These are phyloP conservation scores for Pseudogymnoascus sp. DNA, from an alignment of 2,329 filamentous ascomycete genomes.

Conservation along the genomic window DNA sequence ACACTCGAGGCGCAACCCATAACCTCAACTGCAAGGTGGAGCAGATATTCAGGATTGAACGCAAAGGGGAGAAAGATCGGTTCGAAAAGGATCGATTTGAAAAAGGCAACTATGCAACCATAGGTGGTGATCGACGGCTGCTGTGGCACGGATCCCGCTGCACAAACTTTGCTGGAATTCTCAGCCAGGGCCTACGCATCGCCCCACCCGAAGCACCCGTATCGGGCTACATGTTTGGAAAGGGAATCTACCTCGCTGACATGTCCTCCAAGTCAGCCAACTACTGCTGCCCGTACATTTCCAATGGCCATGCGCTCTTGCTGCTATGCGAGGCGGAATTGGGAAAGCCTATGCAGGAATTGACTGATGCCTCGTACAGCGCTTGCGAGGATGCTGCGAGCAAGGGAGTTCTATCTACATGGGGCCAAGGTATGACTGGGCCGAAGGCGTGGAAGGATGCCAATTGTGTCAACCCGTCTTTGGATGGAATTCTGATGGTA, in stretches of 20 bases:
- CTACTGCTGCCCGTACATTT: slow-evolving; percentile 60
- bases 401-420: slow-evolving; percentile 58
- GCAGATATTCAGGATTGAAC: slow-evolving; percentile 77
- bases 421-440: slow-evolving; percentile 58
- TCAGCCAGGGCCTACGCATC: slow-evolving; percentile 82
- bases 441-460: slow-evolving; percentile 73
- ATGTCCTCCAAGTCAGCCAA: slow-evolving; percentile 76
- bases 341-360: slow-evolving; percentile 64
- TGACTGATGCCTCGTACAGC: slow-evolving; percentile 49
- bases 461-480: slow-evolving; percentile 51
- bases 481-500: slow-evolving; percentile 66
- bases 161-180: slow-evolving; percentile 82
- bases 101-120: background rate
- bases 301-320: slow-evolving; percentile 64
- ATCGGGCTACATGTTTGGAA: slow-evolving; percentile 81
- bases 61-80: slow-evolving; percentile 57
- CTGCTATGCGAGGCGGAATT: slow-evolving; percentile 81
- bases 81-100: slow-evolving; percentile 52
- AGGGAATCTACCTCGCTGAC: slow-evolving; percentile 82
- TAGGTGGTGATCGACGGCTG: slow-evolving; percentile 57
- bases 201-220: slow-evolving; percentile 77
- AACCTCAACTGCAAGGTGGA: slow-evolving; percentile 51
- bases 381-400: slow-evolving; percentile 58
- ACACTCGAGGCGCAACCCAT: slow-evolving; percentile 63
- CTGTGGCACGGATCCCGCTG: slow-evolving; percentile 82